phyloP scores from a whole-genome alignment of 2,329 filamentous ascomycete genomes.

The Pestalotiopsis sp. region DNA sequence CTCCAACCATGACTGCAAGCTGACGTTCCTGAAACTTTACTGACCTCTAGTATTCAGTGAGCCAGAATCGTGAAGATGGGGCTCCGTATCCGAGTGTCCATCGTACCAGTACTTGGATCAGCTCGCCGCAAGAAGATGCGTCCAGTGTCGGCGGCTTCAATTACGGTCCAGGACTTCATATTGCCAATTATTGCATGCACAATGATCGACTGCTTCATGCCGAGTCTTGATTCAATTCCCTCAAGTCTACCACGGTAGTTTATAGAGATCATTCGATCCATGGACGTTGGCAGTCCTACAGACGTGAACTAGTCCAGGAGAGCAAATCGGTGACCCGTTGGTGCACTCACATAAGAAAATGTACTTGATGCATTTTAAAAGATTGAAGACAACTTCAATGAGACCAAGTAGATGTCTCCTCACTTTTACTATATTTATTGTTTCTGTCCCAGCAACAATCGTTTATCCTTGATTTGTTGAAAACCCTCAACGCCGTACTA shows the following conservation, averaged over 20 bases:
- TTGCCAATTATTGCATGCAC: too few species aligned
- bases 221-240: too few species aligned
- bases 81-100: not conserved
- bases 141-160: too few species aligned
- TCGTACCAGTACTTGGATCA: not conserved
- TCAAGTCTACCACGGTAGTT: too few species aligned
- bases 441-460: not conserved
- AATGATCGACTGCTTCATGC: too few species aligned
- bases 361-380: too few species aligned
- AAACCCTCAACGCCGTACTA: conserved; percentile 9
- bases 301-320: not conserved
- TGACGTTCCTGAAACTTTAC: not conserved
- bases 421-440: not conserved
- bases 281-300: not conserved
- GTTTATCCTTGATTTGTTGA: conserved; percentile 9
- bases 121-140: too few species aligned
- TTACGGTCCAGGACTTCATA: too few species aligned
- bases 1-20: not conserved
- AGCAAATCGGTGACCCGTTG: too few species aligned
- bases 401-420: not conserved
- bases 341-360: too few species aligned
- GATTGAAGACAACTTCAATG: too few species aligned
- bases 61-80: too few species aligned
- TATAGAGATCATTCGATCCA: not conserved
- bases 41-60: not conserved